phyloP scores from a whole-genome alignment of 805 yeast species.

The Zygosaccharomyces kombuchaensis region DNA sequence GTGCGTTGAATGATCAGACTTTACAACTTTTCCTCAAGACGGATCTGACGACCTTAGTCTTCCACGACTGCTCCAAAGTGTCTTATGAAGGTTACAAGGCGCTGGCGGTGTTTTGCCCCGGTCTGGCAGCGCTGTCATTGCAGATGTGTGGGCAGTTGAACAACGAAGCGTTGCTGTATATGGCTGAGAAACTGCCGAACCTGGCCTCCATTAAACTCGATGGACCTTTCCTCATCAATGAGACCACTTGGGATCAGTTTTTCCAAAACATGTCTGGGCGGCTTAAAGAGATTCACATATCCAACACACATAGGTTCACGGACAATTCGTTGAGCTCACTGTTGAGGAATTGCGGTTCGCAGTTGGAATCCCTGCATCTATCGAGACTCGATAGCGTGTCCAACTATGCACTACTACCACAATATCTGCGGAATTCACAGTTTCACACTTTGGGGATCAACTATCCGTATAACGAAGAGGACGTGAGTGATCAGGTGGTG shows the following conservation, averaged over 20 bases:
- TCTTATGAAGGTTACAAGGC: constrained; percentile 58
- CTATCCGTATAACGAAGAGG: constrained; percentile 60
- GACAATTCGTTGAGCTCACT: constrained; percentile 60
- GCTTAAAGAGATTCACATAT: constrained; percentile 55
- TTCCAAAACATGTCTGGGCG: constrained; percentile 55
- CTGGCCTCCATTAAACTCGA: constrained; percentile 61
- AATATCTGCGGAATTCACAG: constrained; percentile 42
- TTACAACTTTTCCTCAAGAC: constrained; percentile 68
- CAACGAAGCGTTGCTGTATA: constrained; percentile 66
- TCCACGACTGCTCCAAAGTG: constrained; percentile 91
- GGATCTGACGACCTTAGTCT: constrained; percentile 51
- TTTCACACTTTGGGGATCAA: constrained; percentile 60
- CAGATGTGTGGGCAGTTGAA: constrained; percentile 93
- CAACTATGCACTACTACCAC: constrained; percentile 62
- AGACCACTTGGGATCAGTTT: constrained; percentile 69
- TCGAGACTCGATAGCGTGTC: constrained; percentile 70
- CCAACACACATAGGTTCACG: constrained; percentile 80
- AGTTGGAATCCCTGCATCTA: constrained; percentile 54
- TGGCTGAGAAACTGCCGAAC: constrained; percentile 51
- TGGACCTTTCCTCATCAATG: constrained; percentile 85
- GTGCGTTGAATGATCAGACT: constrained; percentile 72
- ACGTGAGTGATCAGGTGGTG: constrained; percentile 64
- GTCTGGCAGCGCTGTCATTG: constrained; percentile 57
- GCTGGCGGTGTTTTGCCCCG: constrained; percentile 77
- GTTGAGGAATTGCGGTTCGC: constrained; percentile 55